Evolutionary conservation across 805 yeast genomes (phyloP).

Genomic region (Metschnikowia proteae): DNA sequence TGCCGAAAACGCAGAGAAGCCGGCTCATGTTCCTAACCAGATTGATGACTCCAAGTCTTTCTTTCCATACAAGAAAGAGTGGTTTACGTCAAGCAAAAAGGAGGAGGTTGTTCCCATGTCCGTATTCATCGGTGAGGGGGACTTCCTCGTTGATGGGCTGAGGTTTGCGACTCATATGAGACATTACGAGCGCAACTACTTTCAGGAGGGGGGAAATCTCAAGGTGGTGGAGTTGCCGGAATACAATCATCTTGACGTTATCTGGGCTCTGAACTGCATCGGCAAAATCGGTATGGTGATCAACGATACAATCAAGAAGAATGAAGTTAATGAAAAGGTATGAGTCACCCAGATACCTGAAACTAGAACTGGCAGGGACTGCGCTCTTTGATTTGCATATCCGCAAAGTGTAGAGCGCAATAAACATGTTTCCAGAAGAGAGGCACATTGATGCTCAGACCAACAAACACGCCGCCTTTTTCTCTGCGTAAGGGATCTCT

Average conservation of each 20-base stretch:
- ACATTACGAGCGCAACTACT: conserved; percentile 49
- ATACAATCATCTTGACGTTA: conserved; percentile 85
- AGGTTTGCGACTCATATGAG: conserved; percentile 62
- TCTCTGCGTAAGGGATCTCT: conserved; percentile 16
- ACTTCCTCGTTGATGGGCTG: conserved; percentile 73
- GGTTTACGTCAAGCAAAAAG: conserved; percentile 45
- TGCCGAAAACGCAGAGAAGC: conserved; percentile 1
- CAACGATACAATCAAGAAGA: conserved; percentile 11
- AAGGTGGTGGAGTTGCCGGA: conserved; percentile 45
- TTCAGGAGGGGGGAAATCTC: conserved; percentile 33
- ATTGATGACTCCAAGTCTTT: conserved; percentile 49
- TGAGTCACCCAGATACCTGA: neutral
- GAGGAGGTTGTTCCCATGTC: conserved; percentile 49
- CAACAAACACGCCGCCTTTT: conserved; percentile 15
- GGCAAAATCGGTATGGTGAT: conserved; percentile 55
- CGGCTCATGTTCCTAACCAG: conserved; percentile 22
- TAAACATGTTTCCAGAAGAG: conserved; percentile 15
- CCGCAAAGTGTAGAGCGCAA: conserved; percentile 14
- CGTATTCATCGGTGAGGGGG: conserved; percentile 68
- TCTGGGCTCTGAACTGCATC: conserved; percentile 83
- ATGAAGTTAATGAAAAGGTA: neutral
- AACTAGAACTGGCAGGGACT: neutral
- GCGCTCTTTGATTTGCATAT: conserved; percentile 4
- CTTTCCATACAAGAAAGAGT: conserved; percentile 48
- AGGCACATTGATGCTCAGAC: conserved; percentile 9